Evolutionary conservation across 345 rosid species (phyloP).

Genomic region (Luvunga scandens): DNA sequence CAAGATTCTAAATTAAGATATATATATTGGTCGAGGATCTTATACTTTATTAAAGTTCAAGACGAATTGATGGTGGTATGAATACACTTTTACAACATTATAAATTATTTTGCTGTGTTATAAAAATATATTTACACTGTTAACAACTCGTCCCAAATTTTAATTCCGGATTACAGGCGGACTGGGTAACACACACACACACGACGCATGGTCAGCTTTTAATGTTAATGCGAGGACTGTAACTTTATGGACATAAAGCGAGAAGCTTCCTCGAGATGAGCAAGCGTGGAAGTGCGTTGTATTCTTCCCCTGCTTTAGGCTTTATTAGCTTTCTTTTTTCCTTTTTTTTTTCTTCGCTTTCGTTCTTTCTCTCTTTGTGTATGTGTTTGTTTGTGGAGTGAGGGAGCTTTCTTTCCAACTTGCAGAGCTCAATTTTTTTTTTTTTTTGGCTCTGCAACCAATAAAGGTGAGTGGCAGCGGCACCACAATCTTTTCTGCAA

Average conservation of each 20-base stretch:
- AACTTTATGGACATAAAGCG: slow-evolving; percentile 34
- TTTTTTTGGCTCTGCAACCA: slow-evolving; percentile 37
- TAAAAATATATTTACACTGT: too few species aligned
- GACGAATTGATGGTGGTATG: too few species aligned
- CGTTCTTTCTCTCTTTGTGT: slow-evolving; percentile 10
- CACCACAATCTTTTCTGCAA: slow-evolving; percentile 26
- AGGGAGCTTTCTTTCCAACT: slow-evolving; percentile 63
- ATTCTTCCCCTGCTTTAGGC: slow-evolving; percentile 41
- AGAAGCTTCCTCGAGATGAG: slow-evolving; percentile 72
- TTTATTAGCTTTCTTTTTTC: slow-evolving; percentile 31
- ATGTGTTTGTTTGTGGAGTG: slow-evolving; percentile 19
- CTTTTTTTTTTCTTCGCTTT: not conserved
- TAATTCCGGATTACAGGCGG: too few species aligned
- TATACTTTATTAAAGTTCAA: too few species aligned
- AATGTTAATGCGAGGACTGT: not conserved
- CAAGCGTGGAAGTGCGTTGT: slow-evolving; percentile 50
- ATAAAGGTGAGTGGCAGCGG: slow-evolving; percentile 34
- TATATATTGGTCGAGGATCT: too few species aligned
- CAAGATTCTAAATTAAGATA: too few species aligned
- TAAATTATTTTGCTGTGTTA: too few species aligned
- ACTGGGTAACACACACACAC: not conserved
- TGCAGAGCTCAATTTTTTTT: slow-evolving; percentile 37
- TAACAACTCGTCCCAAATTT: too few species aligned
- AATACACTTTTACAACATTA: too few species aligned
- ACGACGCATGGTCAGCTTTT: slow-evolving; percentile 8